Base-by-base conservation (phyloP, 2,329 filamentous ascomycete genomes). In the Mycosphaerelloides madeirae region DNA sequence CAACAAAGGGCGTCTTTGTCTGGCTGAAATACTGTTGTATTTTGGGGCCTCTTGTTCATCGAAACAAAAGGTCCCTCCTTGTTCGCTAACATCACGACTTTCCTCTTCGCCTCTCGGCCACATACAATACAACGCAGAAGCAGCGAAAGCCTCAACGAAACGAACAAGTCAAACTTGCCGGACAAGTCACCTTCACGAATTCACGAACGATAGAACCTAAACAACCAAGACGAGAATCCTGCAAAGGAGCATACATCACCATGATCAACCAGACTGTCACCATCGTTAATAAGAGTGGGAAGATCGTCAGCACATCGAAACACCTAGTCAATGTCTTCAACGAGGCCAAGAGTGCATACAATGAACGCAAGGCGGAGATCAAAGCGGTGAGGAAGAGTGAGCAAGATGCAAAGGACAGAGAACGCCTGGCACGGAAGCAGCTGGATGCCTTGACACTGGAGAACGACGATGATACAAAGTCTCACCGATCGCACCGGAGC, bases 291-390 rank as follows among this genome's bases (percentile, higher is more conserved):
- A 89, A 80, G 66, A 93, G 87, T 46, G 88, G 88, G 60, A 94
- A 95, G 70, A 83, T 95, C 39, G 87, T 95, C 58, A 90, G 83
- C 75, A 93, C 84, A 48, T 87, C 88, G 62, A 95, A 94, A 70
- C 87, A 95, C 58, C 74, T 97, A 18, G 79, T 94, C 61, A 84
- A 82, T 63, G 84, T 96, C 62, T 94, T 95, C 76, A 95, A 88
- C 65, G 89, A 96, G 64, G 91, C 90, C 52, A 88, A 87, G 64
- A 81, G 83, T 42, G 86, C 87, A 46, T 97, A 97, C 68, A 78
- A 83, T 45, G 87, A 95, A 61, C 87, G 87, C 62, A 95, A 94
- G 66, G 84, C 87, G 6, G 81, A 89, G 56, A 77, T 95, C 57
- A 82, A 81, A 64, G 80, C 83, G 15, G 80, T 87, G 55, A 78